A percentile compares a stretch with the other conserved stretches of the same genome.
phyloP scores from a whole-genome alignment of 352 stramenopile genomes.

The Phytophthora pluvialis region DNA sequence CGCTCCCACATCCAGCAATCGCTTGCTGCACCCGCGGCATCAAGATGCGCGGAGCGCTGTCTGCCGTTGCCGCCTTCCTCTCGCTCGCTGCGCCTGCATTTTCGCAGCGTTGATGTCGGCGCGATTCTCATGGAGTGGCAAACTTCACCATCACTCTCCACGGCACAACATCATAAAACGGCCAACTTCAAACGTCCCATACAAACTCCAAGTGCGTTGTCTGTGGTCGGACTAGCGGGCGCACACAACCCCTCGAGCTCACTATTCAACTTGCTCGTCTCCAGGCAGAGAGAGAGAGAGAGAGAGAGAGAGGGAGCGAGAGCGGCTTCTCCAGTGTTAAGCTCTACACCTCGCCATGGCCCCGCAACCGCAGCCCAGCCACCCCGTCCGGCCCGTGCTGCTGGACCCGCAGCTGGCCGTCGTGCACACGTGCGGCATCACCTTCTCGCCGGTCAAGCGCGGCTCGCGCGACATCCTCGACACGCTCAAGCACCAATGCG shows the following conservation, averaged over 20 bases:
- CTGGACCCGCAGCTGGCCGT: conserved; percentile 33
- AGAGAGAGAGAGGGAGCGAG: not conserved
- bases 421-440: conserved; percentile 47
- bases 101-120: not conserved
- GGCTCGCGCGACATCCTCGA: conserved; percentile 61
- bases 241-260: conserved; percentile 11
- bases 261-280: conserved; percentile 23
- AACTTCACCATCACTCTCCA: conserved; percentile 5
- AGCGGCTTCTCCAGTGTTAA: not conserved
- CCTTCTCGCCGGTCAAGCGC: conserved; percentile 43
- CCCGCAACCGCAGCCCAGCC: conserved; percentile 11
- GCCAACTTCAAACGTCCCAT: conserved; percentile 7
- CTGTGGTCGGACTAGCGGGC: conserved; percentile 16
- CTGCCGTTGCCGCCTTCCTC: not conserved
- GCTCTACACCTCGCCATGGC: conserved; percentile 12
- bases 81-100: not conserved
- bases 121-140: conserved; percentile 10
- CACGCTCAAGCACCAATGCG: conserved; percentile 68
- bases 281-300: conserved; percentile 6
- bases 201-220: conserved; percentile 23
- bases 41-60: not conserved
- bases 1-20: not conserved
- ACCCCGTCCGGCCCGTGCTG: conserved; percentile 17
- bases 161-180: not conserved
- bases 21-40: not conserved